phyloP scores from a whole-genome alignment of 208 protist species.

The Herpetomonas tarakana region DNA sequence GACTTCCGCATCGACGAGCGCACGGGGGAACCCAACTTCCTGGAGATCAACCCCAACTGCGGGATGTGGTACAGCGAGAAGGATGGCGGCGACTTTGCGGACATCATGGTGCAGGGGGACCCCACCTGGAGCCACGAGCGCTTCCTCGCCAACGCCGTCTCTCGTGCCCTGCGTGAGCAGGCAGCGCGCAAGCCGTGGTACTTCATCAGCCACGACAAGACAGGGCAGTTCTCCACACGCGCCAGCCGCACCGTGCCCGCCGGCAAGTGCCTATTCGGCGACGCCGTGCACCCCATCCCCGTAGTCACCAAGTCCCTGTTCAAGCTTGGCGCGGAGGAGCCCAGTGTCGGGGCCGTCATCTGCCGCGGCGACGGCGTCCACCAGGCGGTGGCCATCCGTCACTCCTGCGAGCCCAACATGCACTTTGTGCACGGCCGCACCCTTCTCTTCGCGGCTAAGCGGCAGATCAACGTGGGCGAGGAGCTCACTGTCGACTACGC shows the following conservation, averaged over 20 bases:
- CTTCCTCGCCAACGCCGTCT: conserved; percentile 62
- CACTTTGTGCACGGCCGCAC: conserved; percentile 76
- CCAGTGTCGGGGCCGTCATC: conserved; percentile 73
- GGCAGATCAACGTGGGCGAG: conserved; percentile 79
- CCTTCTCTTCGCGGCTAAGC: conserved; percentile 71
- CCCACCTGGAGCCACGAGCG: conserved; percentile 77
- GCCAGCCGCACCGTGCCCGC: conserved; percentile 69
- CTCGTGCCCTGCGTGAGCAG: conserved; percentile 59
- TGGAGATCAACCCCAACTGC: conserved; percentile 91
- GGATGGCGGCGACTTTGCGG: conserved; percentile 83
- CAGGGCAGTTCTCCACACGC: conserved; percentile 71
- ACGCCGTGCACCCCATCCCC: conserved; percentile 60
- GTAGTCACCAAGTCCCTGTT: conserved; percentile 74
- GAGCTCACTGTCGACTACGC: conserved; percentile 88
- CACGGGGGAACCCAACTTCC: conserved; percentile 68
- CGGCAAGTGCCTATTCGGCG: conserved; percentile 70
- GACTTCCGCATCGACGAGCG: conserved; percentile 86
- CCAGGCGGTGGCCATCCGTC: conserved; percentile 72
- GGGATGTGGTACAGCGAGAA: conserved; percentile 87
- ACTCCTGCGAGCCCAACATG: conserved; percentile 92
- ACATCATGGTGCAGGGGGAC: conserved; percentile 80
- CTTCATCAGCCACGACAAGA: conserved; percentile 80
- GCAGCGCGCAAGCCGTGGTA: conserved; percentile 75
- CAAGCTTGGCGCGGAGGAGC: conserved; percentile 73
- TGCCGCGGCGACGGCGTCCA: conserved; percentile 65